phyloP scores from a whole-genome alignment of 2,329 filamentous ascomycete species.

The Fusarium vanettenii region DNA sequence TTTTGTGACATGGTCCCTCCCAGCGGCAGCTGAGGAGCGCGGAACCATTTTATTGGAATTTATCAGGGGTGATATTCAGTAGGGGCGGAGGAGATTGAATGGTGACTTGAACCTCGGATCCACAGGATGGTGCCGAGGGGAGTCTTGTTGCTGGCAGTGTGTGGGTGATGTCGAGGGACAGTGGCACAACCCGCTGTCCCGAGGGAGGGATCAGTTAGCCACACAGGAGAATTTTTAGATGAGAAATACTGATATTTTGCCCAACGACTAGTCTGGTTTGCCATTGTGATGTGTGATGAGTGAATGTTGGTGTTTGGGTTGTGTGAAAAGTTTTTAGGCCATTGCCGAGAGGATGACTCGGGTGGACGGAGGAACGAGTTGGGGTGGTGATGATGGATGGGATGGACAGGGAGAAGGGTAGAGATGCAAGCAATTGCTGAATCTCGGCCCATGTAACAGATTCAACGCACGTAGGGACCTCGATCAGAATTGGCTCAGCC shows the following conservation, averaged over 20 bases:
- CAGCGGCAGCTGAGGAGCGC: not conserved
- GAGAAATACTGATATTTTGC: conserved; percentile 15
- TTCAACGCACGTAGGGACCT: conserved; percentile 22
- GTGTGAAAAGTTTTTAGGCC: not conserved
- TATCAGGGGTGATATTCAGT: conserved; percentile 1
- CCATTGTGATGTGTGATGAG: not conserved
- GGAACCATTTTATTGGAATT: conserved; percentile 27
- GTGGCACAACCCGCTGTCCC: conserved; percentile 34
- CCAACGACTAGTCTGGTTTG: not conserved
- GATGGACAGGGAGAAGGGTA: not conserved
- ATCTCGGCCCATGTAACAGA: not conserved
- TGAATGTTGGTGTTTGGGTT: not conserved
- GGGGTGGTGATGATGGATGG: not conserved
- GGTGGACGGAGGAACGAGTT: not conserved
- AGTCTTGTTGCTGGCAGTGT: not conserved
- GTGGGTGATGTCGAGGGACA: not conserved
- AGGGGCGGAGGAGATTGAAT: not conserved
- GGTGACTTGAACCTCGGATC: not conserved
- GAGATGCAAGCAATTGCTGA: conserved; percentile 3
- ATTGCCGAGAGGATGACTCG: not conserved
- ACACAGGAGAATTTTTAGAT: conserved; percentile 1
- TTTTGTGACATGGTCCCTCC: conserved; percentile 40
- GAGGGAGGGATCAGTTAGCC: conserved; percentile 17
- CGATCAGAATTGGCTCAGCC: conserved; percentile 31
- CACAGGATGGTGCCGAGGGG: conserved; percentile 12